Percentiles rank a stretch among this genome's conserved stretches.
These are phyloP conservation scores for Vicia villosa DNA, from an alignment of 306 rosid species.

Conservation along the genomic window DNA sequence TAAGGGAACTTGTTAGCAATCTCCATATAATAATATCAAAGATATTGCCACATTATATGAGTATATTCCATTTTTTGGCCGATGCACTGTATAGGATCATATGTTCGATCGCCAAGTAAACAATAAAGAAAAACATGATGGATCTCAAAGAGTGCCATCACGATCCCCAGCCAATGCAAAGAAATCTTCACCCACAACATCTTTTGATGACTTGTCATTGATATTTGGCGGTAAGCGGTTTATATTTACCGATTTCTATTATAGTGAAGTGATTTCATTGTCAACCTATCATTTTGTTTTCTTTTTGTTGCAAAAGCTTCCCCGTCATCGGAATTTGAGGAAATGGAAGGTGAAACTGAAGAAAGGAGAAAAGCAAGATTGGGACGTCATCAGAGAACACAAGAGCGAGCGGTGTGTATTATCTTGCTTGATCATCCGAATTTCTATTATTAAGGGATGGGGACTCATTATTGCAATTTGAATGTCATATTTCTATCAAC, in stretches of 20 bases:
- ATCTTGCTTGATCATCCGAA: constrained; percentile 14
- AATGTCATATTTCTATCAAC: background rate
- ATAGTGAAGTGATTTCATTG: constrained; percentile 1
- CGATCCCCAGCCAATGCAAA: constrained; percentile 49
- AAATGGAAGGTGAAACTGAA: constrained; percentile 86
- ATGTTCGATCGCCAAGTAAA: constrained; percentile 46
- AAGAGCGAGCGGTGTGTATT: constrained; percentile 73
- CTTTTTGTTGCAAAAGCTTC: constrained; percentile 52
- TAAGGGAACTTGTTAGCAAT: background rate
- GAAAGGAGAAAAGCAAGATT: constrained; percentile 84
- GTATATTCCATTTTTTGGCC: constrained; percentile 38
- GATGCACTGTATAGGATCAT: constrained; percentile 59
- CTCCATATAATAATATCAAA: constrained; percentile 6
- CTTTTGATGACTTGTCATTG: constrained; percentile 69
- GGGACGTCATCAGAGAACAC: constrained; percentile 69
- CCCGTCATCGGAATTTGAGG: constrained; percentile 56
- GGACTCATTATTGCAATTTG: constrained; percentile 19
- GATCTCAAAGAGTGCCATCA: constrained; percentile 51
- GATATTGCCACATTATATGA: constrained; percentile 25
- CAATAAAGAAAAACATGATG: constrained; percentile 54
- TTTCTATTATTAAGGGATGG: constrained; percentile 13
- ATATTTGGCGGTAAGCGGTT: constrained; percentile 70
- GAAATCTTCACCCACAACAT: constrained; percentile 53
- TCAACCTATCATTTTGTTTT: background rate
- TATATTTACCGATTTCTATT: constrained; percentile 30